Base-by-base conservation (phyloP, 2,329 filamentous ascomycete species). In the Aureobasidium sp. region DNA sequence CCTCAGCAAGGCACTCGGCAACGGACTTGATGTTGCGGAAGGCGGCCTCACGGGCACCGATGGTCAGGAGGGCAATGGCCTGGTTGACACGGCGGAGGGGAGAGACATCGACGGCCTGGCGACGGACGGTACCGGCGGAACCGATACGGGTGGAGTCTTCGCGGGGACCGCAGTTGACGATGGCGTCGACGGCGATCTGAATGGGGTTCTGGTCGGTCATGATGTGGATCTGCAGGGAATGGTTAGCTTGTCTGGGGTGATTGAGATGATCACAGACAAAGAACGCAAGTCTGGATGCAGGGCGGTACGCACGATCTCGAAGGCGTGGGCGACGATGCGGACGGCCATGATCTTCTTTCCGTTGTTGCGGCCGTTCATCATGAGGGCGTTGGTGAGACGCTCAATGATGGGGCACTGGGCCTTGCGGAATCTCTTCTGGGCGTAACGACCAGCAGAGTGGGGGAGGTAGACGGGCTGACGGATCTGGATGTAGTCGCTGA, bases 351-450 rank as follows among this genome's bases (percentile, higher is more conserved):
- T 87, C 90, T 99, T 99, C 89, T 99, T 99, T 81, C 94, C 94
- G 89, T 96, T 99, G 90, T 99, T 99, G 82, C 94, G 94, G 81
- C 94, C 94, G 88, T 99, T 96, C 93, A 97, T 97, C 95, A 99
- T 99, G 78, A 99, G 88, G 64, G 94, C 97, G 89, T 99, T 99
- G 85, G 94, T 99, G 73, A 99, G 88, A 79, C 94, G 93, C 89
- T 99, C 94, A 77, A 99, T 96, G 87, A 99, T 97, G 74, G 94
- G 94, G 90, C 94, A 99, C 86, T 97, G 95, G 78, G 95, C 94
- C 88, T 99, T 99, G 84, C 94, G 90, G 90, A 99, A 99, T 77
- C 95, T 89, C 91, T 99, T 99, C 82, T 88, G 86, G 77, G 94
- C 94, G 86, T 96, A 99, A 78, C 92, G 90, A 78, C 94, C 94